Conservation (phyloP, 2,329 filamentous ascomycete genomes). For the Botrytis tulipae region DNA sequence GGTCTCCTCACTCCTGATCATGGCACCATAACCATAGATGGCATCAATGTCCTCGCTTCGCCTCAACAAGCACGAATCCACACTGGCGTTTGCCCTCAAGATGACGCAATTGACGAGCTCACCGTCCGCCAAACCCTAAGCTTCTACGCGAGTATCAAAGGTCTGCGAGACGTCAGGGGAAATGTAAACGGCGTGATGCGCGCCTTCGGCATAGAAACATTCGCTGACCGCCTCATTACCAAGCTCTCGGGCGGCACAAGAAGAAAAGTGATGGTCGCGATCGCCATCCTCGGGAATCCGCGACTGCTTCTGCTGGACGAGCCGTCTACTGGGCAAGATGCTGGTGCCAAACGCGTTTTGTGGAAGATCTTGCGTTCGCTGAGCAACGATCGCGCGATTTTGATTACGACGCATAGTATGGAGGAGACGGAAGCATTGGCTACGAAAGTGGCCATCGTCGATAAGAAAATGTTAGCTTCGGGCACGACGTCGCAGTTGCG, state of each 20-base stretch:
- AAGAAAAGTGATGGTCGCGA: slow-evolving; percentile 39
- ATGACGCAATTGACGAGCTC: slow-evolving; percentile 39
- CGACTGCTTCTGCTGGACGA: slow-evolving; percentile 39
- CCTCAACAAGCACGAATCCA: slow-evolving; percentile 28
- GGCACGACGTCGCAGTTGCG: not conserved
- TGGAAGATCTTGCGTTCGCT: slow-evolving; percentile 39
- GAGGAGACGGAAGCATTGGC: slow-evolving; percentile 38
- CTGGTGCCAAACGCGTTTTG: slow-evolving; percentile 39
- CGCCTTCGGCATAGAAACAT: slow-evolving; percentile 35
- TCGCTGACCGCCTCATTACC: slow-evolving; percentile 31
- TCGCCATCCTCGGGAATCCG: slow-evolving; percentile 37
- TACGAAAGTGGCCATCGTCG: slow-evolving; percentile 34
- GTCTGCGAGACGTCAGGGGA: slow-evolving; percentile 34
- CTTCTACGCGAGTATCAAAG: slow-evolving; percentile 39
- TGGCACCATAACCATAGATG: slow-evolving; percentile 61
- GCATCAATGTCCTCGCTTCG: slow-evolving; percentile 48
- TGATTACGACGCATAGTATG: slow-evolving; percentile 41
- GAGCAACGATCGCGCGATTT: slow-evolving; percentile 35
- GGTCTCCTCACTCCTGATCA: slow-evolving; percentile 57
- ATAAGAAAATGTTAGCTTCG: slow-evolving; percentile 26
- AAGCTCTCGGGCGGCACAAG: slow-evolving; percentile 39
- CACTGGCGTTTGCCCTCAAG: slow-evolving; percentile 41
- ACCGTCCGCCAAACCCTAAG: slow-evolving; percentile 39
- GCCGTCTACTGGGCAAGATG: slow-evolving; percentile 39
- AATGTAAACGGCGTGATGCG: slow-evolving; percentile 37